Base-by-base conservation (phyloP, 805 yeast species). In the Kluyveromyces siamensis region DNA sequence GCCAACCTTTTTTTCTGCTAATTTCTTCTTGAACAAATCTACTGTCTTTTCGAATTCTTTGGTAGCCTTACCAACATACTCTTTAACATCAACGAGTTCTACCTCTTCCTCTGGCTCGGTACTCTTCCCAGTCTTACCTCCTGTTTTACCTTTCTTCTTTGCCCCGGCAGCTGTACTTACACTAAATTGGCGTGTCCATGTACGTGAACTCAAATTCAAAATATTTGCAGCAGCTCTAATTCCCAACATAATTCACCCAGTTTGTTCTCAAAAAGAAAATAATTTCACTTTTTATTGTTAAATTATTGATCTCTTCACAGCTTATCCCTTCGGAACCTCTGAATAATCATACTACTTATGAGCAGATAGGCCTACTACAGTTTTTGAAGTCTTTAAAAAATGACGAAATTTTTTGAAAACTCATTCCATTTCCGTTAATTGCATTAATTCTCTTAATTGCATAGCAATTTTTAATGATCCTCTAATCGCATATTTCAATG, bases 1-100 rank as follows among this genome's bases (percentile, higher is more conserved):
- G 4, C 95, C 96, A 60, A 82, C 71, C 59, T 80, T 85, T 41
- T 80, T 69, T 52, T 83, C 88, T 44, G 75, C 75, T 33, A 84
- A 68, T 50, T 74, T 75, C 52, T 77, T 79, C 45, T 74, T 69
- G 60, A 81, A 84, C 38, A 67, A 61, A 1, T 75, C 79, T 8
- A 84, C 53, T 0, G 83, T 67, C 10, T 67, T 63, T 30, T 75
- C 69, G 57, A 79, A 83, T 45, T 71, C 44, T 17, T 42, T 37
- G 10, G 52, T 52, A n/a, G 58, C 57, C 25, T 46, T 38, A 21
- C 47, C 48, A 6, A 52, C 37, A 41, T 51, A 55, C 39, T 51
- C 44, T 18, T 46, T 49, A 2, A 55, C 40, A 44, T 57, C 61
- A 16, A 55, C 43, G 18, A 55, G 51, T 11, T 50, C 53, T 16